Conservation (phyloP, 192 early-diverging fungal species). For the Mortierella hygrophila region DNA sequence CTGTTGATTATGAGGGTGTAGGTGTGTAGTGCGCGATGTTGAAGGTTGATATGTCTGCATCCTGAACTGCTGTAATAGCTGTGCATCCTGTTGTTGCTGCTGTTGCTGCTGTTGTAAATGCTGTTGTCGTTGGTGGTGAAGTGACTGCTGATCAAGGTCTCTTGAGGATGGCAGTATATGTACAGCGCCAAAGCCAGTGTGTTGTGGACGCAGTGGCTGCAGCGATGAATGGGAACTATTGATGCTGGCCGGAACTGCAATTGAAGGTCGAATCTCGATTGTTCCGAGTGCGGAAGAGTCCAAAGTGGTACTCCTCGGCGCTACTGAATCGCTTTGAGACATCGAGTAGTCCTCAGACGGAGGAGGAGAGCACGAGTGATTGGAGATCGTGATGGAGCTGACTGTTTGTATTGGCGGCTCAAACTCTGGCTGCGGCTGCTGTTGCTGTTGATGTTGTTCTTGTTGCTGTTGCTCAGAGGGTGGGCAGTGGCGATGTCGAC, state of each 20-base stretch:
- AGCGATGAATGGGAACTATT: constrained; percentile 20
- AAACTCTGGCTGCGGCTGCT: background rate
- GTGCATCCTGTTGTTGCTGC: constrained; percentile 3
- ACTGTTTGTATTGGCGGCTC: background rate
- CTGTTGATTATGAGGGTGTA: constrained; percentile 9
- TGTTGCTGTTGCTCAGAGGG: background rate
- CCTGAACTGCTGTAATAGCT: background rate
- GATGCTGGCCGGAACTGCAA: constrained; percentile 29
- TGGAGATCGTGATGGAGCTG: constrained; percentile 10
- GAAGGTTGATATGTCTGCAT: constrained; percentile 7
- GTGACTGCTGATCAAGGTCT: background rate
- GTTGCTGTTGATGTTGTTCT: background rate
- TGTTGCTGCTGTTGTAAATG: background rate
- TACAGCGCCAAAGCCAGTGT: background rate
- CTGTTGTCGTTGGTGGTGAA: background rate
- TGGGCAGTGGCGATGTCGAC: background rate
- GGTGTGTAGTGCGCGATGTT: background rate
- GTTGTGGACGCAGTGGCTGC: background rate
- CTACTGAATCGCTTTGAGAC: background rate
- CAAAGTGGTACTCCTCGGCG: background rate
- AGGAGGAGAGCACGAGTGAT: constrained; percentile 6
- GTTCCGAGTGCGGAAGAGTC: background rate
- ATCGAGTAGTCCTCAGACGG: background rate
- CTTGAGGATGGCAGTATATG: constrained; percentile 1
- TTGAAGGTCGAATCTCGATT: constrained; percentile 20